phyloP scores from a whole-genome alignment of 2,329 filamentous ascomycete genomes.

The Thelonectria blattea region DNA sequence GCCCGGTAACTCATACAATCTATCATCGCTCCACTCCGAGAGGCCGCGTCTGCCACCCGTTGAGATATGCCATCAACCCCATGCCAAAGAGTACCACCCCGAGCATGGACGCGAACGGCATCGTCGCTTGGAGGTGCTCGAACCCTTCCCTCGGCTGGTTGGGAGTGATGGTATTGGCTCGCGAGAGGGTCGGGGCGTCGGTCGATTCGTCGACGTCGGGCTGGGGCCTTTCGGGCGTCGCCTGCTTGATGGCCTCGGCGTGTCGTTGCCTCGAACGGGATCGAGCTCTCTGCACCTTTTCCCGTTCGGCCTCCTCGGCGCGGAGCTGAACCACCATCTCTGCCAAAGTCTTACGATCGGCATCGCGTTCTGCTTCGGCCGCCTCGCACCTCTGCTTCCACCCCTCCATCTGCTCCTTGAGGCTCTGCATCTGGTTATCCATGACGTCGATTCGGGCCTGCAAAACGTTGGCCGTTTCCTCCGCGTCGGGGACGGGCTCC shows the following conservation, averaged over 20 bases:
- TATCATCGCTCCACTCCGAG: conserved; percentile 43
- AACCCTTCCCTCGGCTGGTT: conserved; percentile 48
- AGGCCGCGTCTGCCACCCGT: conserved; percentile 70
- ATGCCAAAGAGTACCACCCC: conserved; percentile 82
- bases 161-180: conserved; percentile 57
- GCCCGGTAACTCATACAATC: conserved; percentile 38
- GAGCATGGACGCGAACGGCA: conserved; percentile 82
- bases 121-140: conserved; percentile 56
- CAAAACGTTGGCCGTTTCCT: conserved; percentile 40
- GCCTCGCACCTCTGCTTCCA: conserved; percentile 80
- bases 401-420: conserved; percentile 79
- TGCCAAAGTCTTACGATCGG: conserved; percentile 75
- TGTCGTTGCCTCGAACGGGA: conserved; percentile 46
- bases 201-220: conserved; percentile 40
- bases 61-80: conserved; percentile 85
- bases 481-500: conserved; percentile 47
- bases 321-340: conserved; percentile 89
- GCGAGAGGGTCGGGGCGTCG: conserved; percentile 53
- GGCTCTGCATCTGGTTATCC: conserved; percentile 78
- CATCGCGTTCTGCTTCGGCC: conserved; percentile 78
- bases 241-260: conserved; percentile 22
- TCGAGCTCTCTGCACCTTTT: conserved; percentile 48
- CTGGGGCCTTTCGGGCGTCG: conserved; percentile 14
- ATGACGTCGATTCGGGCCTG: conserved; percentile 78
- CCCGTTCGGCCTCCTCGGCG: conserved; percentile 63